These are phyloP conservation scores for Aaosphaeria pasadenensis DNA, from an alignment of 2,329 filamentous ascomycete species.

Conservation along the genomic window DNA sequence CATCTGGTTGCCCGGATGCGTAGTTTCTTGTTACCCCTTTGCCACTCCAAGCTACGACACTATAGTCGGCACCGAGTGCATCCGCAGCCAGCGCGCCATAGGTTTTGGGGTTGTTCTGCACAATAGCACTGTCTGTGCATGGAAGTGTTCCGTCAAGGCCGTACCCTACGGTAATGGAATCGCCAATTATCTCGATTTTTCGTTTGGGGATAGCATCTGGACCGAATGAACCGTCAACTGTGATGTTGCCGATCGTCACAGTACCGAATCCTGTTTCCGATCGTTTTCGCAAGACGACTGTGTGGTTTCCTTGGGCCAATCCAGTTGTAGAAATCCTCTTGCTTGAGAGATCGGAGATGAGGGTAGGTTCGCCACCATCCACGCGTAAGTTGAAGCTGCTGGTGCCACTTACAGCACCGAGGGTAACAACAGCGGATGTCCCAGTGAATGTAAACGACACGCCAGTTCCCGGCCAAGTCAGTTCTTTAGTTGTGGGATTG, in stretches of 20 bases:
- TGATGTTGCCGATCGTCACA: slow-evolving; percentile 18
- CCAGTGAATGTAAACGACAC: slow-evolving; percentile 43
- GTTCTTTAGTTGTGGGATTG: slow-evolving; percentile 41
- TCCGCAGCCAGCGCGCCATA: slow-evolving; percentile 45
- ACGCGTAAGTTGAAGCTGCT: slow-evolving; percentile 4
- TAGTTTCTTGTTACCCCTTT: slow-evolving; percentile 45
- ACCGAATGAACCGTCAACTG: slow-evolving; percentile 22
- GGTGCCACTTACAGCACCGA: slow-evolving; percentile 27
- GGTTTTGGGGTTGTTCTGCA: slow-evolving; percentile 42
- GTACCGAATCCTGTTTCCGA: slow-evolving; percentile 38
- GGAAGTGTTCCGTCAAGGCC: slow-evolving; percentile 42
- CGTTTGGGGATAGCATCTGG: slow-evolving; percentile 19
- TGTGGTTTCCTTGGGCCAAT: slow-evolving; percentile 34
- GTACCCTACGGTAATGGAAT: slow-evolving; percentile 47
- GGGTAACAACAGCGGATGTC: slow-evolving; percentile 36
- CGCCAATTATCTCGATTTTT: slow-evolving; percentile 45
- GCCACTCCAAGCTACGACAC: slow-evolving; percentile 45
- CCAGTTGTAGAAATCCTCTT: slow-evolving; percentile 18
- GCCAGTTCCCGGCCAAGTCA: slow-evolving; percentile 47
- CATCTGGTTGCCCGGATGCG: slow-evolving; percentile 20
- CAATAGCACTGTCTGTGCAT: slow-evolving; percentile 39
- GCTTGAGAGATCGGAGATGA: neutral
- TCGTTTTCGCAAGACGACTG: slow-evolving; percentile 38
- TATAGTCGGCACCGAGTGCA: slow-evolving; percentile 43
- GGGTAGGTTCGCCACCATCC: neutral